Evolutionary conservation across 208 protist species (phyloP), one percentile per base, ranked within the genome.

Genomic region (Leishmania arabica): DNA sequence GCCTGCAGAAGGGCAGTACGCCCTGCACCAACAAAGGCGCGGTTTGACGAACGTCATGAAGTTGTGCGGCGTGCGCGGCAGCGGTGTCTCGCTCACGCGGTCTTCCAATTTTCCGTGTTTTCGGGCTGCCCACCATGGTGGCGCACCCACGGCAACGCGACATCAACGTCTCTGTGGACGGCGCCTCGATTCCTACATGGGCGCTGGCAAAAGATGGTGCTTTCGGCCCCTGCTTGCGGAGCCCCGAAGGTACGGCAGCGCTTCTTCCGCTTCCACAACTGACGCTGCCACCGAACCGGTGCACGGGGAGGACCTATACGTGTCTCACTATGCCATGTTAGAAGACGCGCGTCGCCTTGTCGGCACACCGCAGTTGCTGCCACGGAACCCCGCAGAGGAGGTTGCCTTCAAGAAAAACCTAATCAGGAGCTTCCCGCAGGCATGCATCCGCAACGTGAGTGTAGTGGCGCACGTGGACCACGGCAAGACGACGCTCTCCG

Each of bases 391-490:
- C 2, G 69, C 82, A 3, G 87, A 90, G 58, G 78, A 87, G 56
- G 82, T 88, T 19, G 75, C 87, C 19, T 90, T 86, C 65, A 88
- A 88, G 75, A 82, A 89, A 66, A 77, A 84, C 66, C 75, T 88
- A 21, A 76, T 97, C 45, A 75, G 76, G 21, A 79, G 80, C 37
- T 96, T 96, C 66, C 90, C 93, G 0, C 85, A 76, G 56, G 34
- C 78, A 31, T 80, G 76, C 68, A 98, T 98, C 65, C 94, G 97
- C 75, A 99, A 99, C 83, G 92, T 99, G 42, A 93, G 90, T 71
- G 83, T 99, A 51, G 92, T 98, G 64, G 96, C 95, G 17, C 97
- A 99, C 83, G 93, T 99, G 27, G 97, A 99, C 83, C 95, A 98
- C 80, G 97, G 96, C 64, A 99, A 98, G 82, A 97, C 95, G 19